A percentile compares a stretch with the other conserved stretches of the same genome.
Conservation (phyloP, 805 yeast species). For the Saccharomyces eubayanus region DNA sequence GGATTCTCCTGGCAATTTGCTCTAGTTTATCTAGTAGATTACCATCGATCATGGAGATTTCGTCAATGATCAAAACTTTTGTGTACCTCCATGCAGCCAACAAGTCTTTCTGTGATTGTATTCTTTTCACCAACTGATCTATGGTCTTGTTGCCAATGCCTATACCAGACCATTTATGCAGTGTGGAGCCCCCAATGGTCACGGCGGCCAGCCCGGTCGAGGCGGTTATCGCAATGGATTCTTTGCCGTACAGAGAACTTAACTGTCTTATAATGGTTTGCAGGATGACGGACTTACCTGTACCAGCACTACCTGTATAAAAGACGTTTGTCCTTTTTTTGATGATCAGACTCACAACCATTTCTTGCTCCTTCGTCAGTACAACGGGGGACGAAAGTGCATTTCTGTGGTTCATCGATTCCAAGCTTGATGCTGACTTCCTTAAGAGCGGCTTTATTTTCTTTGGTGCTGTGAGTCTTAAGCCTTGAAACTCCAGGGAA, state of each 20-base stretch:
- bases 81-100: conserved; percentile 49
- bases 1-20: conserved; percentile 50
- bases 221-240: conserved; percentile 78
- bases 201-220: conserved; percentile 95
- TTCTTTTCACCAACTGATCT: conserved; percentile 31
- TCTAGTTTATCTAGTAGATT: conserved; percentile 67
- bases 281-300: conserved; percentile 72
- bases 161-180: conserved; percentile 78
- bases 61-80: conserved; percentile 77
- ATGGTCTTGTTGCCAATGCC: conserved; percentile 62
- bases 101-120: conserved; percentile 14
- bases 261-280: conserved; percentile 54
- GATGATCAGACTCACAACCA: conserved; percentile 46
- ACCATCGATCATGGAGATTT: conserved; percentile 90
- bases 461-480: conserved; percentile 13
- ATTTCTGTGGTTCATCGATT: neutral
- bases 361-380: conserved; percentile 41
- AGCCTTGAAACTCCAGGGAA: conserved; percentile 11
- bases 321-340: conserved; percentile 48
- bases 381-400: conserved; percentile 3
- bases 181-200: conserved; percentile 83
- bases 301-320: conserved; percentile 82
- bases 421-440: neutral
- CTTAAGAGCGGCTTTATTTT: conserved; percentile 11
- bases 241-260: conserved; percentile 34